A percentile compares a stretch with the other conserved stretches of the same genome.
phyloP scores from a whole-genome alignment of 2,329 filamentous ascomycete genomes.

The Aureobasidium leucospermi region DNA sequence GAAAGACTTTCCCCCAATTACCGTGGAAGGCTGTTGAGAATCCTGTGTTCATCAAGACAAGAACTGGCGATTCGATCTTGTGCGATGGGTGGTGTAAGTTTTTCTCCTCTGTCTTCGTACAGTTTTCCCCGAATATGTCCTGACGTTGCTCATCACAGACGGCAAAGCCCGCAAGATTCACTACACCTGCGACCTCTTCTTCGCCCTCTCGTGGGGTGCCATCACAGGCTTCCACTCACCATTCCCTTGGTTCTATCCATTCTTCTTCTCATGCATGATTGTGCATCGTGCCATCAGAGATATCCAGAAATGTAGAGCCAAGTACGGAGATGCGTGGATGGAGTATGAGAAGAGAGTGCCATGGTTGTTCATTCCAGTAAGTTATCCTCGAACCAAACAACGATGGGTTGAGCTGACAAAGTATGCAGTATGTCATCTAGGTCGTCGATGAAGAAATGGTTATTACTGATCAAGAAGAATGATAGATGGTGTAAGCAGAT shows the following conservation, averaged over 20 bases:
- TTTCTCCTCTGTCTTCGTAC: background rate
- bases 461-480: too few relatives aligned
- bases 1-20: constrained; percentile 10
- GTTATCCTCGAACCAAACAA: background rate
- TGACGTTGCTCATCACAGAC: background rate
- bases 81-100: constrained; percentile 9
- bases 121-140: background rate
- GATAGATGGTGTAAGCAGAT: too few relatives aligned
- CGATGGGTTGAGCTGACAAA: too few relatives aligned
- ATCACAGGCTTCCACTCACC: constrained; percentile 6
- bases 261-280: constrained; percentile 10
- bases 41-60: constrained; percentile 2
- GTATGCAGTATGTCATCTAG: too few relatives aligned
- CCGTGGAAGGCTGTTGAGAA: constrained; percentile 3
- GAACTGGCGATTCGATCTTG: constrained; percentile 1
- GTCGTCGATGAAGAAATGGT: too few relatives aligned
- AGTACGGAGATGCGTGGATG: constrained; percentile 8
- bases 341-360: constrained; percentile 8
- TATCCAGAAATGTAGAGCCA: background rate
- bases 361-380: constrained; percentile 4
- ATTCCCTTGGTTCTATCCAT: constrained; percentile 3
- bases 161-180: constrained; percentile 2
- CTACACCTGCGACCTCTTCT: constrained; percentile 9
- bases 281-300: constrained; percentile 9
- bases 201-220: constrained; percentile 1